phyloP scores from a whole-genome alignment of 106 monocot species.

The Narthecium ossifragum region DNA sequence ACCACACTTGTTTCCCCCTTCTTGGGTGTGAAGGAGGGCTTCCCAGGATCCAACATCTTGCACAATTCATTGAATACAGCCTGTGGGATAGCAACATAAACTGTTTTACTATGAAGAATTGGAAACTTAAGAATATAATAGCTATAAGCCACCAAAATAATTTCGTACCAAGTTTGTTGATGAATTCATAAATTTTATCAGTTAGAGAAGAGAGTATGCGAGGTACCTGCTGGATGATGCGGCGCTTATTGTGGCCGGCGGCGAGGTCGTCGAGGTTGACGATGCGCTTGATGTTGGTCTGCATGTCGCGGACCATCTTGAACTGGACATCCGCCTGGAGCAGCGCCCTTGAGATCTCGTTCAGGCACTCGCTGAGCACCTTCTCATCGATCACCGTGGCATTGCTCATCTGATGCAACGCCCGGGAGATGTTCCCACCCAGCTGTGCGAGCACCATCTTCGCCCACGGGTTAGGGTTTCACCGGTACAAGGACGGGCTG shows the following conservation, averaged over 20 bases:
- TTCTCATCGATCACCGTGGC: constrained; percentile 97
- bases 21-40: constrained; percentile 83
- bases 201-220: too few species aligned
- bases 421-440: constrained; percentile 96
- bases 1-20: constrained; percentile 77
- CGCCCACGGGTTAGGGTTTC: background rate
- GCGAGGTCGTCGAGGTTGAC: constrained; percentile 95
- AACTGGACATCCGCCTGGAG: constrained; percentile 90
- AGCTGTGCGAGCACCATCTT: constrained; percentile 93
- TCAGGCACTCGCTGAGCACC: constrained; percentile 92
- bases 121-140: too few species aligned
- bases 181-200: too few species aligned
- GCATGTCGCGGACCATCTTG: constrained; percentile 95
- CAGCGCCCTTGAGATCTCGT: constrained; percentile 94
- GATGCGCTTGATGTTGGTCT: constrained; percentile 96
- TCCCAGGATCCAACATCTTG: constrained; percentile 98
- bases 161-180: too few species aligned
- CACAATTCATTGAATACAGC: constrained; percentile 92
- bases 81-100: constrained; percentile 15
- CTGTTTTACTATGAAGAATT: too few species aligned
- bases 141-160: too few species aligned
- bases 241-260: constrained; percentile 93
- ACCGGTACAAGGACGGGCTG: too few species aligned
- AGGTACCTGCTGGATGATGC: constrained; percentile 99
- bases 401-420: constrained; percentile 99